These are phyloP conservation scores for Camellia granthamiana DNA, from an alignment of 148 eudicot genomes.

Conservation along the genomic window DNA sequence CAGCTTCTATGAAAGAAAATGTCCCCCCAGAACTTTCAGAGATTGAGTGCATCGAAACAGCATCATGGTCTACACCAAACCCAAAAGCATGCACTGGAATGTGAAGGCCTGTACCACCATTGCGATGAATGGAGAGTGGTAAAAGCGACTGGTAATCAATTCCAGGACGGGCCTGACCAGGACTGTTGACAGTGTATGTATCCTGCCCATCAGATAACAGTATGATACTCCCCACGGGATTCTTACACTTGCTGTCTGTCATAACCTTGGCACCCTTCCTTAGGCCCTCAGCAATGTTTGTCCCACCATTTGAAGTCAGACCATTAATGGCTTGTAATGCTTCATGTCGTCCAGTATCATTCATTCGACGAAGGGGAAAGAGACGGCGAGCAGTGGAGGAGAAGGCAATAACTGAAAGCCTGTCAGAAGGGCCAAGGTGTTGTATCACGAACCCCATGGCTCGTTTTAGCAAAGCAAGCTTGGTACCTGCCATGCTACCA, in stretches of 20 bases:
- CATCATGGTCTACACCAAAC: constrained; percentile 36
- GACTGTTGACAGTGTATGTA: constrained; percentile 20
- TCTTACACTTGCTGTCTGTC: constrained; percentile 13
- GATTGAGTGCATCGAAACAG: constrained; percentile 30
- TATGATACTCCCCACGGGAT: constrained; percentile 13
- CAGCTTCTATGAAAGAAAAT: constrained; percentile 33
- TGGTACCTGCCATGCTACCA: constrained; percentile 65
- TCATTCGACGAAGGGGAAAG: constrained; percentile 55
- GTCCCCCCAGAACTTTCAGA: constrained; percentile 32
- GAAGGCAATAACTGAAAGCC: constrained; percentile 57
- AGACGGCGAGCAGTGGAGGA: constrained; percentile 58
- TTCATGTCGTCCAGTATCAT: constrained; percentile 35
- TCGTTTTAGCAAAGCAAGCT: constrained; percentile 53
- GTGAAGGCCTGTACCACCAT: constrained; percentile 7
- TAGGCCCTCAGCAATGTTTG: constrained; percentile 51
- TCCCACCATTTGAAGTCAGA: constrained; percentile 48
- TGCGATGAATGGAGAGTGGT: constrained; percentile 22
- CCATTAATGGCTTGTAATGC: constrained; percentile 47
- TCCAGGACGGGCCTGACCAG: background rate
- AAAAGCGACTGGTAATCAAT: constrained; percentile 13
- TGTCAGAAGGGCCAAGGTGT: constrained; percentile 44
- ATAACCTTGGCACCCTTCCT: constrained; percentile 33
- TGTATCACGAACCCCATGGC: constrained; percentile 62
- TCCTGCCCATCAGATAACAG: constrained; percentile 23
- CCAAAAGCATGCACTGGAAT: constrained; percentile 35